phyloP scores from a whole-genome alignment of 169 alveolate genomes.

The Plasmodium gallinaceum region DNA sequence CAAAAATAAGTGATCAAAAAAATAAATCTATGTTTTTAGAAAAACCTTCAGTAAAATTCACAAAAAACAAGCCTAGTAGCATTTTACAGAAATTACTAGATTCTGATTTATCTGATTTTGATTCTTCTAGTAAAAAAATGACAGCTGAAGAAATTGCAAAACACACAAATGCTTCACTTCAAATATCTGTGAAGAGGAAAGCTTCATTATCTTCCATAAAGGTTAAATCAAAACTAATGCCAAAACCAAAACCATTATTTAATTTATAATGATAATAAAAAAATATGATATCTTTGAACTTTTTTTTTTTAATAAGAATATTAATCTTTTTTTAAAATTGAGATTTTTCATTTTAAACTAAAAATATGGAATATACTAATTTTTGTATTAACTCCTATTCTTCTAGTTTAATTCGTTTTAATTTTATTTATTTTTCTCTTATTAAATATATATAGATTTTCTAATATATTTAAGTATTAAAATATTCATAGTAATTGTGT shows the following conservation, averaged over 20 bases:
- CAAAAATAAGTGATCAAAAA: slow-evolving; percentile 9
- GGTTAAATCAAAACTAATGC: slow-evolving; percentile 7
- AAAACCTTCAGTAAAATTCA: background rate
- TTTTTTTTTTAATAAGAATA: background rate
- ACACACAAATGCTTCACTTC: slow-evolving; percentile 57
- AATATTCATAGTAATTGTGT: too few species aligned
- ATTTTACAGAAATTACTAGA: slow-evolving; percentile 52
- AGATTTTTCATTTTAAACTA: too few species aligned
- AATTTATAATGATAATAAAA: background rate
- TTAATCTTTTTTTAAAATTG: too few species aligned
- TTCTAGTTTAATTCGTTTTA: too few species aligned
- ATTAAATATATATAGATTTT: too few species aligned
- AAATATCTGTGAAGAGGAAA: slow-evolving; percentile 42
- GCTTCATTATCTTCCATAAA: slow-evolving; percentile 31
- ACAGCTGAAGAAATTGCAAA: slow-evolving; percentile 59
- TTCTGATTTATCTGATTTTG: slow-evolving; percentile 36
- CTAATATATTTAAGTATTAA: too few species aligned
- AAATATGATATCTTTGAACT: background rate
- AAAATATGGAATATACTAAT: too few species aligned
- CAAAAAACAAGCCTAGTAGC: slow-evolving; percentile 15
- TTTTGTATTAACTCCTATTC: too few species aligned
- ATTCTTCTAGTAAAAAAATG: slow-evolving; percentile 31
- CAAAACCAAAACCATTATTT: background rate
- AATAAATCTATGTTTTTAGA: slow-evolving; percentile 6
- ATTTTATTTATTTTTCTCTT: too few species aligned